These are phyloP conservation scores for Immersiella caudata DNA, from an alignment of 495 filamentous ascomycete genomes.

Conservation along the genomic window DNA sequence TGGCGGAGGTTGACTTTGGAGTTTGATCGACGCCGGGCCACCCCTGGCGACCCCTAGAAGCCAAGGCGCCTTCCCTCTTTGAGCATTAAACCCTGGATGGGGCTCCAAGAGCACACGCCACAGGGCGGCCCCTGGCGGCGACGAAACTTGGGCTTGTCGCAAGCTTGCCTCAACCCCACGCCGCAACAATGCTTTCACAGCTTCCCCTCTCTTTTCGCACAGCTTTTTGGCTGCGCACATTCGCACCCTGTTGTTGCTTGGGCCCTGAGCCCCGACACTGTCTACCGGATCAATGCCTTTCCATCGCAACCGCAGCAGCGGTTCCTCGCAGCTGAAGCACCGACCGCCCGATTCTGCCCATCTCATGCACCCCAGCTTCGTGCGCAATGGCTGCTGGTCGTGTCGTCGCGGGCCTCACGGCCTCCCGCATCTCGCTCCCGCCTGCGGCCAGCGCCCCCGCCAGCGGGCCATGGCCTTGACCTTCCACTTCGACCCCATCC, in stretches of 20 bases:
- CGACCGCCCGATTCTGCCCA: background rate
- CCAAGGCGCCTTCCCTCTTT: slow-evolving; percentile 16
- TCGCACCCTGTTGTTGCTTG: slow-evolving; percentile 15
- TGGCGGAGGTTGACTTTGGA: slow-evolving; percentile 1
- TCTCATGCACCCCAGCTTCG: slow-evolving; percentile 14
- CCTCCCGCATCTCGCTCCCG: background rate
- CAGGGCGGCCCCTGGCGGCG: slow-evolving; percentile 11
- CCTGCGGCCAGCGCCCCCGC: slow-evolving; percentile 6
- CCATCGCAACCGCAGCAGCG: slow-evolving; percentile 24
- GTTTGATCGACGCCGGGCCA: slow-evolving; percentile 29
- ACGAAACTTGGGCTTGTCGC: slow-evolving; percentile 37
- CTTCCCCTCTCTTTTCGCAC: slow-evolving; percentile 10
- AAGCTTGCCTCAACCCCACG: slow-evolving; percentile 35
- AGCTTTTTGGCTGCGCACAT: background rate
- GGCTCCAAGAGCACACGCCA: slow-evolving; percentile 13
- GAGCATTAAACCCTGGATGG: slow-evolving; percentile 18
- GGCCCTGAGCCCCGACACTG: slow-evolving; percentile 8
- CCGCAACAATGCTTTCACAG: slow-evolving; percentile 32
- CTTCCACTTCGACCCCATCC: background rate
- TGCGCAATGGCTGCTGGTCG: background rate
- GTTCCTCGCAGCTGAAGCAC: background rate
- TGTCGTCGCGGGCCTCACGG: background rate
- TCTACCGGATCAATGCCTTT: slow-evolving; percentile 31
- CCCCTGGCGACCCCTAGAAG: slow-evolving; percentile 18
- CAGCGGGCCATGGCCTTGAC: background rate